These are phyloP conservation scores for Fusarium sp. DNA, from an alignment of 2,329 filamentous ascomycete species.

Conservation along the genomic window DNA sequence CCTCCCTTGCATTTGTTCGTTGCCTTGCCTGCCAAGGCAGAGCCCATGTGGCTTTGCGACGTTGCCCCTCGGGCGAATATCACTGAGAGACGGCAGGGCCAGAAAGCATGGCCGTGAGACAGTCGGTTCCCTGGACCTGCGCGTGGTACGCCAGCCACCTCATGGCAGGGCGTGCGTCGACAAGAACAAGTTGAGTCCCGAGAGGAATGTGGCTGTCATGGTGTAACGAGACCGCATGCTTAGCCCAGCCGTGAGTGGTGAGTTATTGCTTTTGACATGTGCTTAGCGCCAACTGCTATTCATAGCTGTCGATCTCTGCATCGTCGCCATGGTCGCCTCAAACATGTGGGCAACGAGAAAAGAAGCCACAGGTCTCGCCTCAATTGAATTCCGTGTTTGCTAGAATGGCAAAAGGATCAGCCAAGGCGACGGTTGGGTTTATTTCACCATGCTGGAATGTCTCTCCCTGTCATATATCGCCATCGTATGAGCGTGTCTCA, in stretches of 20 bases:
- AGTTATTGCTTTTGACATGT: conserved; percentile 21
- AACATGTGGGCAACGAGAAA: conserved; percentile 18
- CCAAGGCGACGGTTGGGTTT: conserved; percentile 3
- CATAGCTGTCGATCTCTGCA: conserved; percentile 30
- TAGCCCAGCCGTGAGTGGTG: not conserved
- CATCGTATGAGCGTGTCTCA: conserved; percentile 27
- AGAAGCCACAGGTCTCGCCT: conserved; percentile 29
- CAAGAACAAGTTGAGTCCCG: no score
- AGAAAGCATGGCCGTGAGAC: conserved; percentile 36
- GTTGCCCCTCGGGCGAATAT: conserved; percentile 1
- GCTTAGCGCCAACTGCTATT: conserved; percentile 31
- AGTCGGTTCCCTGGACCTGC: conserved; percentile 11
- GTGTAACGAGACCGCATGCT: conserved; percentile 7
- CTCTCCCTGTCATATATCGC: conserved; percentile 22
- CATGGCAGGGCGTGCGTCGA: conserved; percentile 25
- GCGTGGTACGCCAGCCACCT: conserved; percentile 24
- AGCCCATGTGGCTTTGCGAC: conserved; percentile 32
- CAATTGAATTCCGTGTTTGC: conserved; percentile 1
- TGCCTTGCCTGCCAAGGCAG: conserved; percentile 12
- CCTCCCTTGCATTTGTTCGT: conserved; percentile 28
- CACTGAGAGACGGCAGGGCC: conserved; percentile 13
- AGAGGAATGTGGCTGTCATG: conserved; percentile 28
- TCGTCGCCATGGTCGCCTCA: not conserved
- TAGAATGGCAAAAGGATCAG: not conserved
- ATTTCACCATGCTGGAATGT: conserved; percentile 1